Percentiles rank a stretch among this genome's conserved stretches.
Conservation (phyloP, 2,329 filamentous ascomycete species). For the Phoma sp. region DNA sequence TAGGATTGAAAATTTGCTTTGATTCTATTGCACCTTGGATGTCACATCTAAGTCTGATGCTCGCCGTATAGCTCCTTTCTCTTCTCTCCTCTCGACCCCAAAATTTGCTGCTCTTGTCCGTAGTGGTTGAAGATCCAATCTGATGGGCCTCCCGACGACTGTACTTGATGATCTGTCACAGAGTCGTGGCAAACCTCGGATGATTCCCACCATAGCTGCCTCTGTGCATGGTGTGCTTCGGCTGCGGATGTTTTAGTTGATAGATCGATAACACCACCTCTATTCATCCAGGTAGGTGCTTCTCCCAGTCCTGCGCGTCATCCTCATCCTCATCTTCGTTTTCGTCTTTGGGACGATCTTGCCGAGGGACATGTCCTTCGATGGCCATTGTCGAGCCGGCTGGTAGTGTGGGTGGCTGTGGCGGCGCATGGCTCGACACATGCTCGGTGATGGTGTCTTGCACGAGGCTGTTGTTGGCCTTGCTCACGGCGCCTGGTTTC, state of each 20-base stretch:
- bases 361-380: slow-evolving; percentile 46
- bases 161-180: too few relatives aligned
- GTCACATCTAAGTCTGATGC: too few relatives aligned
- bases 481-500: slow-evolving; percentile 37
- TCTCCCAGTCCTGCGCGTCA: slow-evolving; percentile 45
- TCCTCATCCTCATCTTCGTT: slow-evolving; percentile 33
- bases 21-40: too few relatives aligned
- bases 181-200: too few relatives aligned
- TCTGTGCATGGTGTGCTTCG: neutral
- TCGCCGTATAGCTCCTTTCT: too few relatives aligned
- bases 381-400: slow-evolving; percentile 44
- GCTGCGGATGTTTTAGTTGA: neutral
- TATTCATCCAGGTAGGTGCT: slow-evolving; percentile 35
- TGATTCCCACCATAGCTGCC: too few relatives aligned
- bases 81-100: too few relatives aligned
- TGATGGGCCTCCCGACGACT: too few relatives aligned
- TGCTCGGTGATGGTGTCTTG: slow-evolving; percentile 41
- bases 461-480: slow-evolving; percentile 41
- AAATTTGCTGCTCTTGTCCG: too few relatives aligned
- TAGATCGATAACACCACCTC: slow-evolving; percentile 3
- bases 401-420: slow-evolving; percentile 34
- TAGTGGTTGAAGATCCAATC: too few relatives aligned
- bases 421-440: slow-evolving; percentile 25
- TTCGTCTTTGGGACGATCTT: slow-evolving; percentile 18
- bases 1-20: too few relatives aligned